Evolutionary conservation across 768 basidiomycete species (phyloP).

Genomic region (Vararia minispora): DNA sequence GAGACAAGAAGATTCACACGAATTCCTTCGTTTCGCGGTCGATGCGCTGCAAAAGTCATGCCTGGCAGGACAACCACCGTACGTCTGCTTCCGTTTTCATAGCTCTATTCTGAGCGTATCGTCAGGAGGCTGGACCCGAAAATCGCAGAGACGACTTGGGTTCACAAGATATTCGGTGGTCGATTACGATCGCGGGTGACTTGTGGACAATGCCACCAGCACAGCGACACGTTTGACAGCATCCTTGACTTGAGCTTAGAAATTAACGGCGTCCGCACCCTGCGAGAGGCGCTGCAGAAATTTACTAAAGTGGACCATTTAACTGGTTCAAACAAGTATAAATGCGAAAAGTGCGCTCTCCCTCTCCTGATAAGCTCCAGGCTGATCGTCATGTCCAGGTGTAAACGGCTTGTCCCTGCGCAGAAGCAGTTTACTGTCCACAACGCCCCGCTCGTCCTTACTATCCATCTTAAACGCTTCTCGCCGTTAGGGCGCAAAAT

Average conservation of each 20-base stretch:
- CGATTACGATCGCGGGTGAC: conserved; percentile 83
- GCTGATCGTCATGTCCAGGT: conserved; percentile 36
- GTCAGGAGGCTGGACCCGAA: conserved; percentile 58
- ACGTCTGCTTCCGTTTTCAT: conserved; percentile 20
- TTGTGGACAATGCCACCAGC: conserved; percentile 70
- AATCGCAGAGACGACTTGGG: conserved; percentile 81
- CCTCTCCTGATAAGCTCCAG: background rate
- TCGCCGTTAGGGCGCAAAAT: conserved; percentile 86
- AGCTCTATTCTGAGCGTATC: background rate
- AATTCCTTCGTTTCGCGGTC: conserved; percentile 90
- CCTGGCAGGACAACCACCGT: conserved; percentile 63
- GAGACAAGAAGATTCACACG: conserved; percentile 97
- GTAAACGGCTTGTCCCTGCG: conserved; percentile 84
- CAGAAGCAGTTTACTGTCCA: conserved; percentile 86
- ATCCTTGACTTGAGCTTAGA: conserved; percentile 92
- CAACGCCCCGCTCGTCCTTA: conserved; percentile 79
- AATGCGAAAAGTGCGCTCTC: conserved; percentile 78
- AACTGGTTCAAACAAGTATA: conserved; percentile 91
- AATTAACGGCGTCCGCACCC: conserved; percentile 47
- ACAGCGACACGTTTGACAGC: conserved; percentile 94
- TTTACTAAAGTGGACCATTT: conserved; percentile 77
- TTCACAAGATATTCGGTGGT: conserved; percentile 92
- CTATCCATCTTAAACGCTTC: conserved; percentile 93
- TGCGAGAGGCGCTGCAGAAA: conserved; percentile 67
- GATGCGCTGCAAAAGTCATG: conserved; percentile 86